A percentile compares a stretch with the other conserved stretches of the same genome.
phyloP scores from a whole-genome alignment of 2,329 filamentous ascomycete species.

The Mycogone perniciosa region DNA sequence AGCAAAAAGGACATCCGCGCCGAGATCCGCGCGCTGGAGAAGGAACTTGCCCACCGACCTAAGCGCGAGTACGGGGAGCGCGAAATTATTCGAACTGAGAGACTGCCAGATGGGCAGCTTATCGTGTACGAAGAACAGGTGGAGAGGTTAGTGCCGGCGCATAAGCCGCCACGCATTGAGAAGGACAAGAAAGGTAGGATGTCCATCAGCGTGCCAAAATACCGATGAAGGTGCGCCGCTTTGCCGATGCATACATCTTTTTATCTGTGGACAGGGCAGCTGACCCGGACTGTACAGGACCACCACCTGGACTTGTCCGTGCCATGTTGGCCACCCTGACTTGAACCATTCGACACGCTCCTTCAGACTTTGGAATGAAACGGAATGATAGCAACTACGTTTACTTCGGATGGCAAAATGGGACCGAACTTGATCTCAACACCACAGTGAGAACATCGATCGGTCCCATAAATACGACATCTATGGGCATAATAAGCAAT shows the following conservation, averaged over 20 bases:
- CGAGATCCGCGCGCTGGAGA: conserved; percentile 67
- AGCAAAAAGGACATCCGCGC: conserved; percentile 60
- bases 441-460: too few relatives aligned
- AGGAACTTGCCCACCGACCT: conserved; percentile 31
- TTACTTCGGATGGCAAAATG: too few relatives aligned
- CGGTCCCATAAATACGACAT: too few relatives aligned
- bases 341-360: conserved; percentile 28
- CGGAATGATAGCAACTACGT: too few relatives aligned
- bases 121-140: conserved; percentile 57
- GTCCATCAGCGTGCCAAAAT: conserved; percentile 73
- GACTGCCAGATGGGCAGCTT: conserved; percentile 54
- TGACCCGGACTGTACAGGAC: conserved; percentile 43
- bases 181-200: conserved; percentile 96
- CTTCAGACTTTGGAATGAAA: background rate
- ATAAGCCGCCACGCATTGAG: conserved; percentile 62
- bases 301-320: conserved; percentile 56
- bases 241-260: conserved; percentile 14
- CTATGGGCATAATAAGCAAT: too few relatives aligned
- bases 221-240: conserved; percentile 50
- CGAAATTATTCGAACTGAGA: conserved; percentile 51
- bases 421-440: too few relatives aligned
- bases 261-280: conserved; percentile 19
- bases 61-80: conserved; percentile 36
- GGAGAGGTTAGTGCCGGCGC: conserved; percentile 48
- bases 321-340: conserved; percentile 68